Evolutionary conservation across 2,329 filamentous ascomycete species (phyloP), one percentile per base, ranked within the genome.

Genomic region (Nothophaeocryptopus gaeumannii): DNA sequence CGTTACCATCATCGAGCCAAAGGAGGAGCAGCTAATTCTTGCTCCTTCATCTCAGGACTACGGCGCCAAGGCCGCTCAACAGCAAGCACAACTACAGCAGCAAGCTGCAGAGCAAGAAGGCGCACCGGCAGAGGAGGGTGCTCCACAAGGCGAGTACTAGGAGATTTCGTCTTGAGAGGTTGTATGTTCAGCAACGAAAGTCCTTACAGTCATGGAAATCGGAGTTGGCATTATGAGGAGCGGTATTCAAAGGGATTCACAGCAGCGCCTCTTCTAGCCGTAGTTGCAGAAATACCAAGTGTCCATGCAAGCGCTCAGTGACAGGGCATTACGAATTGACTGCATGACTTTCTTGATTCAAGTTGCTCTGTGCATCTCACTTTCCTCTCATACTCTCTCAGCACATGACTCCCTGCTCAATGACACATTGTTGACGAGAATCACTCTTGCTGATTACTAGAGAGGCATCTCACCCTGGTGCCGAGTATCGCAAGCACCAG

Each of bases 1-100:
- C 74, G 93, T 99, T 76, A 97, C 92, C 75, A 93, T 99, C 79
- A 96, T 97, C 78, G 93, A 99, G 83, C 95, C 93, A 78, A 99
- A 99, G 89, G 93, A 99, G 80, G 93, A 99, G 85, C 84, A 91
- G 74, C 84, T 86, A 68, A 86, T 97, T 63, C 83, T 96, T 68
- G 90, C 96, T 78, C 93, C 93, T 72, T 86, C 92, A 77, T 92
- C 86, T 78, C 90, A 96, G 80, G 95, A 99, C 81, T 99, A 99
- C 79, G 93, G 93, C 70, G 89, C 92, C 66, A 99, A 99, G 88
- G 83, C 83, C 60, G 68, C 82, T 51, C 81, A 82, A 64, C 82
- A 83, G 56, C 80, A 84, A 65, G 73, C 77, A 62, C 74, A 77
- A 45, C 79, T 82, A 71, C 78, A 82, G 71, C 74, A 78, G 69